A percentile compares a stretch with the other conserved stretches of the same genome.
Conservation (phyloP, 225 moss, liverwort and hornwort species). For the Anthoceros angustus region DNA sequence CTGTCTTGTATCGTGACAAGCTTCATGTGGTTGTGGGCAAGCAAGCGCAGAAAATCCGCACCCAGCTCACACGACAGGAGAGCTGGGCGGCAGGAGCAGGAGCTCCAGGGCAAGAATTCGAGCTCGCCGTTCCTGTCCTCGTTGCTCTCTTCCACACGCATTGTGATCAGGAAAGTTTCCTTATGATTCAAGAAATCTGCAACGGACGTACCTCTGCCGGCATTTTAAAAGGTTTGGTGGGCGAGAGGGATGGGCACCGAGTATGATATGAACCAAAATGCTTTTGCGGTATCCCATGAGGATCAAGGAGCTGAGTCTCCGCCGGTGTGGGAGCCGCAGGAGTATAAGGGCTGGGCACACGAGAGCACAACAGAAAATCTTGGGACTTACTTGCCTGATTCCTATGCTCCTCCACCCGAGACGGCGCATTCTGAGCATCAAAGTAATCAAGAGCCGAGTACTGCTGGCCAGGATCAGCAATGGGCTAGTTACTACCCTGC, state of each 20-base stretch:
- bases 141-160: too few species aligned
- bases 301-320: conserved; percentile 13
- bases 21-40: too few species aligned
- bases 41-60: too few species aligned
- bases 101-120: too few species aligned
- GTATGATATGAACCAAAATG: conserved; percentile 40
- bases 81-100: too few species aligned
- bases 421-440: not conserved
- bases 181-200: too few species aligned
- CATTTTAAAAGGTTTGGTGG: too few species aligned
- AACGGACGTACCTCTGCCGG: too few species aligned
- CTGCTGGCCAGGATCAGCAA: conserved; percentile 1
- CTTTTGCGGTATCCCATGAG: conserved; percentile 20
- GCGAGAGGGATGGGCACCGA: conserved; percentile 43
- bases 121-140: too few species aligned
- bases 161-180: too few species aligned
- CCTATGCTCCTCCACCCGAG: not conserved
- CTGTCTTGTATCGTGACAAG: too few species aligned
- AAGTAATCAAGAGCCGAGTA: not conserved
- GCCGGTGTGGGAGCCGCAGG: conserved; percentile 1
- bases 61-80: too few species aligned
- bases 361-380: not conserved
- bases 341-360: not conserved
- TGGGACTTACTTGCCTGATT: not conserved
- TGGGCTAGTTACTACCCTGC: conserved; percentile 2